Evolutionary conservation across 371 early-diverging fungal genomes (phyloP), one percentile per base, ranked within the genome.

Genomic region (Mucor irregularis): DNA sequence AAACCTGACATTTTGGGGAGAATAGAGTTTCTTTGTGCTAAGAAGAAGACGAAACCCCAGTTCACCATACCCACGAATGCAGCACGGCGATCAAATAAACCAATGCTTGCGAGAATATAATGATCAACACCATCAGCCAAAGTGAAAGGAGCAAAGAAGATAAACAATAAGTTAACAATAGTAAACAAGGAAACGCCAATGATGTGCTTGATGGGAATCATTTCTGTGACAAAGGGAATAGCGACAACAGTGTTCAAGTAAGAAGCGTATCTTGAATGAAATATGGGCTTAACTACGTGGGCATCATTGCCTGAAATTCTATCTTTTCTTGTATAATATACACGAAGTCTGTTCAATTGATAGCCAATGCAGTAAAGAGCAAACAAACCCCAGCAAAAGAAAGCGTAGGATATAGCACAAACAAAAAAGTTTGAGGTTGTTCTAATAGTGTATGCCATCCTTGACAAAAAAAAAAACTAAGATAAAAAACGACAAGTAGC

Each of bases 21-120:
- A 24, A 78, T 43, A 9, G 68, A 68, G 44, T 78, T 78, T 16
- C 78, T 57, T 28, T 74, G 68, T 25, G 71, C 78, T 5, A 78
- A 56, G 16, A 78, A 56, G 52, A 78, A 72, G n/a, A 74, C 78
- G 38, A 72, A 67, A 2, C 70, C 63, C 73, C 74, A 78, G 34
- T 78, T 74, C 43, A 71, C 73, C 65, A 68, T 70, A 35, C 65
- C 74, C 17, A 78, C 48, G 46, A 64, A 78, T 0, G 78, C 78
- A 13, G 69, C 66, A 43, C 78, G 73, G 40, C 78, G 78, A 54
- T 78, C 78, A 38, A 74, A 56, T 24, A 55, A 29, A 25, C 69
- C 66, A 5, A 73, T 61, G 13, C n/a, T n/a, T n/a, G 64, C 48
- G 26, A 61, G 60, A 0, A 74, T 14, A 4, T 26, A 24, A 13